Evolutionary conservation across 169 alveolate genomes (phyloP), one percentile per base, ranked within the genome.

Genomic region (Plasmodium cynomolgi): DNA sequence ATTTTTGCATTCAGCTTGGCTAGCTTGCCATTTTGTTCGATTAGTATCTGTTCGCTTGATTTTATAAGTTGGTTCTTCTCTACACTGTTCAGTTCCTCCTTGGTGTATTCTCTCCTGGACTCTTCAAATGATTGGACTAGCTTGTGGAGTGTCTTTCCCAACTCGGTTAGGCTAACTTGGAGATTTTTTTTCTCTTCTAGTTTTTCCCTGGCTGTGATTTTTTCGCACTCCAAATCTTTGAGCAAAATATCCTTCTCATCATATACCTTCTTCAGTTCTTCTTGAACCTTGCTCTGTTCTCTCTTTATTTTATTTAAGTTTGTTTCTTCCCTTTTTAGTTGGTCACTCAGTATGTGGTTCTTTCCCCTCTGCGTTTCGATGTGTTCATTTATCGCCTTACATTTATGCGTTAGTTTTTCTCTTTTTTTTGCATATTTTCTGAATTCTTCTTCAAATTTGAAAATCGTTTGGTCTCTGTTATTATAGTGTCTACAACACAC

Each of bases 61-160:
- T 88, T 88, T 58, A 88, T 88, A 26, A 80, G 73, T 58, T 88
- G 83, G 72, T 79, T 88, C 83, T 88, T 79, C 73, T 77, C 90
- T 1, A 79, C 44, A 29, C 68, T 88, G 23, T 88, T 88, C 77
- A 77, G 23, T 50, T 77, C 84, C 50, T 58, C 94, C 33, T 80
- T 80, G 8, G n/a, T 8, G n/a, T 58, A 50, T 58, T 88, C 94
- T 0, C 31, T 88, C 13, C 44, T 88, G 9, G 94, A 79, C 23
- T 88, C 90, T 9, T 88, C 84, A n/a, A 11, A 62, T 41, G 39
- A 56, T 37, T 8, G 20, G 7, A 47, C 15, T 13, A 88, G 54
- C 26, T 37, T 79, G 1, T 79, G 74, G 8, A 62, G 82, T 11
- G 56, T 79, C 23, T 88, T 81, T 23, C 17, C 50, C 50, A 88